Evolutionary conservation across 345 rosid genomes (phyloP).

Genomic region (Euphorbia peplus): DNA sequence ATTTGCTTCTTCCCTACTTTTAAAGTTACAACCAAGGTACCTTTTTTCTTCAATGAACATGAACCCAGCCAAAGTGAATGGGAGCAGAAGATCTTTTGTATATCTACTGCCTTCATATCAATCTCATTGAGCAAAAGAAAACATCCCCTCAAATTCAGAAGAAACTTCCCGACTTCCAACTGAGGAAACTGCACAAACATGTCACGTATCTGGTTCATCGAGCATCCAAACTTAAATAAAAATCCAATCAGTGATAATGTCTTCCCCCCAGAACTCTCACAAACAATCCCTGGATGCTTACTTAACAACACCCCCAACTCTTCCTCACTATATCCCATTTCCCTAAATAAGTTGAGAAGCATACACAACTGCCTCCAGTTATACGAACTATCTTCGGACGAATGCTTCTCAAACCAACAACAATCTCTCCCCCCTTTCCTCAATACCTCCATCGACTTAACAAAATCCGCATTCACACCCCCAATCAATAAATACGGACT

Average conservation of each 20-base stretch:
- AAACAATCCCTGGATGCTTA: constrained; percentile 51
- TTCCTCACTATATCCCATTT: constrained; percentile 29
- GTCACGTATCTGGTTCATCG: constrained; percentile 38
- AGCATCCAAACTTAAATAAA: constrained; percentile 52
- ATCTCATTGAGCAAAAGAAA: constrained; percentile 46
- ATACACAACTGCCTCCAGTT: constrained; percentile 55
- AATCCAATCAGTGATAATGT: constrained; percentile 44
- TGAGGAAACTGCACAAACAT: constrained; percentile 54
- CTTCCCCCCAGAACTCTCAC: constrained; percentile 50
- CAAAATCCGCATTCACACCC: constrained; percentile 42
- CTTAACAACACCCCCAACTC: constrained; percentile 49
- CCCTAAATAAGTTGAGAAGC: constrained; percentile 42
- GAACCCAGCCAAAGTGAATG: constrained; percentile 51
- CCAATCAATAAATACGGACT: constrained; percentile 59
- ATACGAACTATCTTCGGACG: constrained; percentile 33
- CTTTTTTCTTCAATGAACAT: constrained; percentile 50
- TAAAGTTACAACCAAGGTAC: constrained; percentile 38
- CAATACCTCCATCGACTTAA: constrained; percentile 45
- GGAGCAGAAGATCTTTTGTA: constrained; percentile 42
- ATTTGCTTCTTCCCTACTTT: constrained; percentile 56
- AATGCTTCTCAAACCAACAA: constrained; percentile 45
- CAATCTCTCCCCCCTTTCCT: constrained; percentile 44
- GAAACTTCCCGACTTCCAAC: constrained; percentile 40
- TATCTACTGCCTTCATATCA: constrained; percentile 50
- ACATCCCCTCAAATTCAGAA: constrained; percentile 52